Base-by-base conservation (phyloP, 1,284 basidiomycete genomes). In the Porodaedalea pini region DNA sequence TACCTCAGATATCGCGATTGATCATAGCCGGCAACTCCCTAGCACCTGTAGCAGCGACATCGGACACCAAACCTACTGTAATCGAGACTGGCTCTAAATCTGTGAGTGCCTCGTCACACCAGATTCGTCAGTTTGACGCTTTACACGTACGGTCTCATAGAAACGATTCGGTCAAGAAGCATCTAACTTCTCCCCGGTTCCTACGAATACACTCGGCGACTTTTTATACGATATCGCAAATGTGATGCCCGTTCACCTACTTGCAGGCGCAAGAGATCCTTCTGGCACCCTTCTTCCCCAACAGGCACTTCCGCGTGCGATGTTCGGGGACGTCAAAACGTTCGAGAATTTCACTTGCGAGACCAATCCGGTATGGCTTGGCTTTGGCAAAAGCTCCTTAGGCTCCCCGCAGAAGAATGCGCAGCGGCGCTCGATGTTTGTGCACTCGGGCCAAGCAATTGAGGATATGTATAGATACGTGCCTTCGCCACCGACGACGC, bases 391-490 rank as follows among this genome's bases (percentile, higher is more conserved):
- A 45, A 56, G 39, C 15, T 58, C 51, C 41, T 48, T 58, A n/a
- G 62, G 50, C 25, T 61, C 66, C 25, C 43, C 45, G 34, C 47
- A 67, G 40, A 58, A 63, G 54, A 67, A 58, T 39, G 51, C 64
- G 25, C 53, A 63, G 17, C 64, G 72, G 34, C 74, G 78, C 61
- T 88, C 83, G 25, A 73, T 98, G 45, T 76, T 99, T 23, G 82
- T 88, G 19, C 88, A 91, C 34, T 89, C 92, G 25, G 97, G 97
- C 1, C 97, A 99, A 71, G 89, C 94, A 2, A 68, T 99, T 27
- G 89, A 98, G 69, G 97, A 99, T 68, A 88, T 98, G 73, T 94
- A 86, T 80, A 96, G 94, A 71, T 99, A 99, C 73, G 75, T 95
- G 37, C 78, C 81, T 13, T 79, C 82, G 13, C 83, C 83, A 13